Evolutionary conservation across 768 basidiomycete species (phyloP), one percentile per base, ranked within the genome.

Genomic region (Russula vinacea): DNA sequence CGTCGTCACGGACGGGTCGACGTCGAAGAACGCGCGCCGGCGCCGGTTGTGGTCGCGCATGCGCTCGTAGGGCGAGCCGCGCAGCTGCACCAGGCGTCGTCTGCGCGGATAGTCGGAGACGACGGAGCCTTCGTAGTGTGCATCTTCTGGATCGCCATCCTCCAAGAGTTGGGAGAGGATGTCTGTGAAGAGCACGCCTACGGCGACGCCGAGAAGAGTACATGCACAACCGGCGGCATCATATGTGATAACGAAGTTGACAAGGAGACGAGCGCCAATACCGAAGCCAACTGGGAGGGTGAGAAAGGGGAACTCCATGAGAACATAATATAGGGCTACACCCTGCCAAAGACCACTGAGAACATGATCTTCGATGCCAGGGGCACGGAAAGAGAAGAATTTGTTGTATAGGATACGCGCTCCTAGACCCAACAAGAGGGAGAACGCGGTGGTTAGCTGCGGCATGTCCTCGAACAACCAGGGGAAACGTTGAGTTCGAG

Each of bases 261-360:
- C 70, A 58, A 83, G 74, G 67, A 91, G 83, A 72, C 88, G 88
- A 4, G 78, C 80, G 47, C 78, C 78, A 67, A 90, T 83, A 54
- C 77, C 80, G 50, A 84, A 76, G 58, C 79, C 85, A 49, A 88
- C 81, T 56, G 80, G 76, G 70, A 87, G 74, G 42, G 81, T 80
- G 40, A 87, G 75, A 64, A 79, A 77, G 53, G 81, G 79, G 60
- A 80, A 79, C 71, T 82, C 78, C 69, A 76, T 83, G 66, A 83
- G 79, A 60, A 86, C 79, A 70, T 83, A 87, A 70, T 90, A 87
- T 57, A 92, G 77, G 29, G 82, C 86, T 67, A 89, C 83, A 56
- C 90, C 90, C 73, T 90, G 87, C 81, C 87, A 85, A 69, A 86
- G 80, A 56, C 90, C 90, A 56, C 82, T 75, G 62, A 92, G 83